These are phyloP conservation scores for Aspergillus ostianus DNA, from an alignment of 495 filamentous ascomycete species.

Conservation along the genomic window DNA sequence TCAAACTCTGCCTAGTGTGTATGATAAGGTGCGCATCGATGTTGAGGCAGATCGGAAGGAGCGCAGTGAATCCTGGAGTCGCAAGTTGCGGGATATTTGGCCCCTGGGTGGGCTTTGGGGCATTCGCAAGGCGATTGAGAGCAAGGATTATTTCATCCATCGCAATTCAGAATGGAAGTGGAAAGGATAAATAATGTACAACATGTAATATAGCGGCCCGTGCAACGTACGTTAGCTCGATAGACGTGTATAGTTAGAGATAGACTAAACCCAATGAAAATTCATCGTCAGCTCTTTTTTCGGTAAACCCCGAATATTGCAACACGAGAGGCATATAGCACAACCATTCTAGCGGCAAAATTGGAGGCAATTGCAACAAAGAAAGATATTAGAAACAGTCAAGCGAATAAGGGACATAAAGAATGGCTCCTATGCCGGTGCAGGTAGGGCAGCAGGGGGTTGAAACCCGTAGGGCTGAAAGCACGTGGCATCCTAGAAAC, in stretches of 20 bases:
- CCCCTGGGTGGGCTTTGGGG: conserved; percentile 56
- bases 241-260: not conserved
- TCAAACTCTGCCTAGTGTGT: conserved; percentile 38
- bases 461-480: not conserved
- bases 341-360: no score
- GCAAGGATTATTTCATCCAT: conserved; percentile 54
- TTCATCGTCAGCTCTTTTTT: no score
- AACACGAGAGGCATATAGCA: no score
- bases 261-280: not conserved
- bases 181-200: conserved; percentile 13
- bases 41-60: conserved; percentile 14
- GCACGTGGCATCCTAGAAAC: not conserved
- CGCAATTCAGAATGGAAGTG: conserved; percentile 52
- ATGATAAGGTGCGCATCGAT: conserved; percentile 41
- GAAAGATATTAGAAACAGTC: no score
- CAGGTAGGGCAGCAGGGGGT: no score
- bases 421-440: no score
- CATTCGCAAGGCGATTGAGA: conserved; percentile 53
- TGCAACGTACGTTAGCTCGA: not conserved
- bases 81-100: conserved; percentile 26
- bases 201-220: not conserved
- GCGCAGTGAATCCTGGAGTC: conserved; percentile 16
- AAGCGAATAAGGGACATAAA: no score
- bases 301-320: no score
- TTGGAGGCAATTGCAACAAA: no score